A percentile compares a stretch with the other conserved stretches of the same genome.
These are phyloP conservation scores for Lignosus rhinocerotis DNA, from an alignment of 1,284 basidiomycete genomes.

Conservation along the genomic window DNA sequence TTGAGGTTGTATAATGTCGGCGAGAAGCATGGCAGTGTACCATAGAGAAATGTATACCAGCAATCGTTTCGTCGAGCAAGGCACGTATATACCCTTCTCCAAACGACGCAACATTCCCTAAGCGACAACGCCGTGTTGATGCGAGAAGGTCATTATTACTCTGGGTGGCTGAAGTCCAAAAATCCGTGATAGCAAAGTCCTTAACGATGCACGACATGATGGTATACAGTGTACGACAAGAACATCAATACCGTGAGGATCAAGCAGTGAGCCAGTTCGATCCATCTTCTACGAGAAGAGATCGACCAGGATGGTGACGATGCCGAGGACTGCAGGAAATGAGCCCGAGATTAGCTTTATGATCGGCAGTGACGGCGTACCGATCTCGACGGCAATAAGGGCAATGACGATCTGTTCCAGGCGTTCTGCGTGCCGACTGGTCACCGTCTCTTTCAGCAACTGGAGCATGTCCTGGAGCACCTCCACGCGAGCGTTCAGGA, in stretches of 20 bases:
- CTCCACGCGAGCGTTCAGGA: constrained; percentile 93
- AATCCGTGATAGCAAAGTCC: neutral
- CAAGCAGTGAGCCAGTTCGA: neutral
- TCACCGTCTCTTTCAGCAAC: constrained; percentile 92
- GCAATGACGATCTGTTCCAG: constrained; percentile 96
- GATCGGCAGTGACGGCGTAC: constrained; percentile 39
- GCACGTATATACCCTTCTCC: constrained; percentile 13
- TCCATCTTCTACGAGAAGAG: constrained; percentile 41
- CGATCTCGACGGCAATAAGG: constrained; percentile 88
- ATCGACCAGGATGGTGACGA: constrained; percentile 74
- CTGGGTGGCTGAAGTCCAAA: neutral
- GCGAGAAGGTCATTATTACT: neutral
- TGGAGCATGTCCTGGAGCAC: constrained; percentile 97
- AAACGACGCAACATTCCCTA: neutral
- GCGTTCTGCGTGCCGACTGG: constrained; percentile 87
- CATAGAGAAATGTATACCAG: constrained; percentile 18
- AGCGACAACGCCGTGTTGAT: neutral
- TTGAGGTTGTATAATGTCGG: neutral
- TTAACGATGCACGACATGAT: neutral
- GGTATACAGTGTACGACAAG: neutral
- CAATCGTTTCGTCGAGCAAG: constrained; percentile 1
- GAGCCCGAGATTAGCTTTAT: neutral
- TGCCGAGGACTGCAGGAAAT: constrained; percentile 53
- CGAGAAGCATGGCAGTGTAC: constrained; percentile 10
- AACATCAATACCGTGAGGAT: neutral